phyloP scores from a whole-genome alignment of 2,329 filamentous ascomycete genomes.

The Hymenoscyphus repandus region DNA sequence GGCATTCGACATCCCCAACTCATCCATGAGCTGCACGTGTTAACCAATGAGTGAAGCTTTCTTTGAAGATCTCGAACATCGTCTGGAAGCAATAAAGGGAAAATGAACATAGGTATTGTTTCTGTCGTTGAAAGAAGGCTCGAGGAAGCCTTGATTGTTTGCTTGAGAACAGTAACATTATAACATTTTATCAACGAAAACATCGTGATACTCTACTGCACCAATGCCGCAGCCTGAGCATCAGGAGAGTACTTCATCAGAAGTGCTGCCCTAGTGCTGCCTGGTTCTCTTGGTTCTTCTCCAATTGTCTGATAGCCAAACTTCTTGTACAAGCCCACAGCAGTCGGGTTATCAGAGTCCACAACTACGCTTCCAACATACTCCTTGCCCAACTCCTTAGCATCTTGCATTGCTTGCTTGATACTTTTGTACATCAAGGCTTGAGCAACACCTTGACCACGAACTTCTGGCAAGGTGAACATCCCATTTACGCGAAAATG shows the following conservation, averaged over 20 bases:
- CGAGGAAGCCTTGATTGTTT: background rate
- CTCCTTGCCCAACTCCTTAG: slow-evolving; percentile 16
- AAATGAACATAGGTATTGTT: too few relatives aligned
- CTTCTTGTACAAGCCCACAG: slow-evolving; percentile 33
- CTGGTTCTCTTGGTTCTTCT: slow-evolving; percentile 13
- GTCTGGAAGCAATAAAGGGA: too few relatives aligned
- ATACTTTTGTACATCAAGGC: slow-evolving; percentile 30
- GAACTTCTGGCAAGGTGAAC: slow-evolving; percentile 35
- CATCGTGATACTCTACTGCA: background rate
- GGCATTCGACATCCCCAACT: too few relatives aligned
- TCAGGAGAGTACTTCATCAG: slow-evolving; percentile 19
- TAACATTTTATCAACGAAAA: too few relatives aligned
- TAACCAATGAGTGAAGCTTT: background rate
- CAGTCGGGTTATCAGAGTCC: slow-evolving; percentile 31
- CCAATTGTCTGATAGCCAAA: slow-evolving; percentile 31
- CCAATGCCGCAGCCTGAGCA: background rate
- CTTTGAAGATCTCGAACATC: background rate
- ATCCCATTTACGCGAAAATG: slow-evolving; percentile 35
- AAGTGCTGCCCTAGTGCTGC: slow-evolving; percentile 9
- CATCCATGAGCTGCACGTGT: background rate
- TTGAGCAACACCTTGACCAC: slow-evolving; percentile 33
- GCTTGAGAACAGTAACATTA: background rate
- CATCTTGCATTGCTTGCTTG: slow-evolving; percentile 24
- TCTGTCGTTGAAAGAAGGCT: too few relatives aligned
- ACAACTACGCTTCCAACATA: slow-evolving; percentile 33